phyloP scores from a whole-genome alignment of 1,139 yeast genomes.

The Zygosaccharomyces sapae region DNA sequence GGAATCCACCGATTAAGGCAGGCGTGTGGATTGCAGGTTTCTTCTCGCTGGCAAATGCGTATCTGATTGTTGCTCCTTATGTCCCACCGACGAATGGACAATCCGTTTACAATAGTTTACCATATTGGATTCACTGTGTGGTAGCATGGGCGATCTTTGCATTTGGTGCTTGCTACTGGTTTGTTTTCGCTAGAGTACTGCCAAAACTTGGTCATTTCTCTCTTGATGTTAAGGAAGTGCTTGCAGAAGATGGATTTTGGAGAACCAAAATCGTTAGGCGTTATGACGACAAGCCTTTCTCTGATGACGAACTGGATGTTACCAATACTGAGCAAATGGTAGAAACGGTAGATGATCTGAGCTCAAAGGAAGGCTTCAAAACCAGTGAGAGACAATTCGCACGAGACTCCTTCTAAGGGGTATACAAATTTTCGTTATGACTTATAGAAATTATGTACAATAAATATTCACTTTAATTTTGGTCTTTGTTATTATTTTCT shows the following conservation, averaged over 20 bases:
- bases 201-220: conserved; percentile 59
- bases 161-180: conserved; percentile 68
- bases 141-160: conserved; percentile 77
- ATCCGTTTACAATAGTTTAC: conserved; percentile 60
- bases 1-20: conserved; percentile 77
- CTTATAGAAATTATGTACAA: background rate
- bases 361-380: background rate
- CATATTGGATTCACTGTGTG: conserved; percentile 79
- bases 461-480: background rate
- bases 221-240: conserved; percentile 53
- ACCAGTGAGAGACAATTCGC: background rate
- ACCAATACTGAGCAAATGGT: background rate
- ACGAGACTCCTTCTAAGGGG: background rate
- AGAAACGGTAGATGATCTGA: background rate
- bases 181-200: conserved; percentile 57
- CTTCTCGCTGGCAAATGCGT: conserved; percentile 65
- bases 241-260: conserved; percentile 74
- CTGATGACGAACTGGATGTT: background rate
- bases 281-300: conserved; percentile 14
- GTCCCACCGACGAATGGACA: conserved; percentile 69
- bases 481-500: conserved; percentile 14
- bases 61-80: conserved; percentile 75
- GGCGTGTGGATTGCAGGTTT: conserved; percentile 58
- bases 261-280: conserved; percentile 54
- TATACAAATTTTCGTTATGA: background rate